Evolutionary conservation across 441 rosid genomes (phyloP).

Genomic region (Rhodomyrtus psidioides): DNA sequence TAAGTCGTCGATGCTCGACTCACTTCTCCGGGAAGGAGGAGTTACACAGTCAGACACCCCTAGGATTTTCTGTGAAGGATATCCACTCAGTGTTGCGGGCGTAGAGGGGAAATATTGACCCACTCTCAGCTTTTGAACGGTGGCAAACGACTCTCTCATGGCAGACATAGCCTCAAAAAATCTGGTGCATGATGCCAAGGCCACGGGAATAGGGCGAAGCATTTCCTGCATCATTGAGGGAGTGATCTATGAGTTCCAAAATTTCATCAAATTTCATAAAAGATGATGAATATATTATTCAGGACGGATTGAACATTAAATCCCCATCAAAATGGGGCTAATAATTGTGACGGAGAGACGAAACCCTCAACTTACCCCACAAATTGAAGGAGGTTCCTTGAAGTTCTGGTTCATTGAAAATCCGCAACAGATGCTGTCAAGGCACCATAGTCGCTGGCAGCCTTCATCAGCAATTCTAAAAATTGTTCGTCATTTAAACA

Average conservation of each 20-base stretch:
- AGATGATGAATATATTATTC: neutral
- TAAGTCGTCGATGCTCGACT: constrained; percentile 59
- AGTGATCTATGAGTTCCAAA: neutral
- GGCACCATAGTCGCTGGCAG: constrained; percentile 94
- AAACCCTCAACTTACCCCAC: constrained; percentile 67
- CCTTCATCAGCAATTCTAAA: constrained; percentile 89
- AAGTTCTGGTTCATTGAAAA: constrained; percentile 95
- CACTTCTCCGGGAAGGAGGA: constrained; percentile 64
- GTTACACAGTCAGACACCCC: constrained; percentile 53
- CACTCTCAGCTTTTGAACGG: constrained; percentile 76
- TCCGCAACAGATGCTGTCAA: constrained; percentile 87
- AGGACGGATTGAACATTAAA: neutral
- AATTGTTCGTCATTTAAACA: constrained; percentile 58
- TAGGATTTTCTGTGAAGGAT: constrained; percentile 23
- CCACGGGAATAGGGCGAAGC: constrained; percentile 97
- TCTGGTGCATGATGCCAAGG: constrained; percentile 91
- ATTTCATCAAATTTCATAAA: neutral
- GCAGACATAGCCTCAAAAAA: constrained; percentile 99
- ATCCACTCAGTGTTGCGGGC: constrained; percentile 46
- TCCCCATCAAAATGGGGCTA: neutral
- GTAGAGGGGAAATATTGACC: constrained; percentile 47
- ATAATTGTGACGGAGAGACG: neutral
- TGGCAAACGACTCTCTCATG: constrained; percentile 92
- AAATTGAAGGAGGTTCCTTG: constrained; percentile 89
- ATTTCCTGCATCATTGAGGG: constrained; percentile 49